phyloP scores from a whole-genome alignment of 805 yeast species.

The Phaffomyces antillensis region DNA sequence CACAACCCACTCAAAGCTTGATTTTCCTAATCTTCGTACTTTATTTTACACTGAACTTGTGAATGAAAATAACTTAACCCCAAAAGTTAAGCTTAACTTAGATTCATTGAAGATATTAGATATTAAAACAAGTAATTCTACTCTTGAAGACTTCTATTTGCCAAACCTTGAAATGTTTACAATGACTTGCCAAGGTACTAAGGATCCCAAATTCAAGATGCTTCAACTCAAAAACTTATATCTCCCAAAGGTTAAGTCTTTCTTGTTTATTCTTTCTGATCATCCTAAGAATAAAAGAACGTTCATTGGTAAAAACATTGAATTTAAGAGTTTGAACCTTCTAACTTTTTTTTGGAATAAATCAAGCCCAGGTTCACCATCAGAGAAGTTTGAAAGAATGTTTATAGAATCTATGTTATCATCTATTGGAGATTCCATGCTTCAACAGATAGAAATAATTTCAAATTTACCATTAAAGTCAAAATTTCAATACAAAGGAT shows the following conservation, averaged over 20 bases:
- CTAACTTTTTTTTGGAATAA: no score
- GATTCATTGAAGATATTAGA: not conserved
- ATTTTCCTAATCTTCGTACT: no score
- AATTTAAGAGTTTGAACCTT: no score
- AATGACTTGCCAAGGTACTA: not conserved
- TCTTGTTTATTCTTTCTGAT: not conserved
- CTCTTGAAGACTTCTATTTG: not conserved
- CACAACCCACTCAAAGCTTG: no score
- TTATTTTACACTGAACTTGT: no score
- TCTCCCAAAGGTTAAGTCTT: not conserved
- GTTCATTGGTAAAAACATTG: no score
- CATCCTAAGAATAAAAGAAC: not conserved
- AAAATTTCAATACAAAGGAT: not conserved
- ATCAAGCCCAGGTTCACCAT: no score
- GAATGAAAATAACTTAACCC: no score
- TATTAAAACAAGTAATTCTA: not conserved
- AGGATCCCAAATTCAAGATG: not conserved
- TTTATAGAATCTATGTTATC: no score
- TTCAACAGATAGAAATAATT: not conserved
- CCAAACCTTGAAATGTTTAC: not conserved
- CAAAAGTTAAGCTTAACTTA: not conserved
- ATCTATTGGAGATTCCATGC: not conserved
- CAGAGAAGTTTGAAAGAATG: no score
- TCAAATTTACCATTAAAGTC: not conserved
- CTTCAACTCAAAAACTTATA: not conserved